phyloP scores from a whole-genome alignment of 345 rosid species.

The Rhizophora apiculata region DNA sequence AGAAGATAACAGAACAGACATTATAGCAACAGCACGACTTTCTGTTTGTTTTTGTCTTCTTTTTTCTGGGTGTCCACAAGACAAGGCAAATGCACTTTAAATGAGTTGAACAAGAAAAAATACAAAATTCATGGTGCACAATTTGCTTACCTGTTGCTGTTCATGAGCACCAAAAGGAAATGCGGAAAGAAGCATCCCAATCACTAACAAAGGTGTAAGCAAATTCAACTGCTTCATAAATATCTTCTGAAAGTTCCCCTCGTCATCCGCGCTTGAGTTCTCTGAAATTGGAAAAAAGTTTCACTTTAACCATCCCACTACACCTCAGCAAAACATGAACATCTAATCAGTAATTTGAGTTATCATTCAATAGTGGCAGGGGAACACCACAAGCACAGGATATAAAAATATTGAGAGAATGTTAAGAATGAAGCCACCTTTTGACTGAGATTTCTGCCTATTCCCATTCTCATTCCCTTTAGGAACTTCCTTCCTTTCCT shows the following conservation, averaged over 20 bases:
- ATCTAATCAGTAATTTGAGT: background rate
- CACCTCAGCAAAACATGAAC: too few species aligned
- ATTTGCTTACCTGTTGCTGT: slow-evolving; percentile 56
- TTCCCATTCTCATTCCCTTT: slow-evolving; percentile 65
- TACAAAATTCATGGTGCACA: background rate
- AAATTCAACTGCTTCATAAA: slow-evolving; percentile 45
- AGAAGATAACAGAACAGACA: background rate
- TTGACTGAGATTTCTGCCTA: slow-evolving; percentile 75
- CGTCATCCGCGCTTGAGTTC: slow-evolving; percentile 58
- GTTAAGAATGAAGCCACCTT: slow-evolving; percentile 39
- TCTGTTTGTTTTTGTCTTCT: too few species aligned
- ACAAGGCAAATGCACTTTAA: too few species aligned
- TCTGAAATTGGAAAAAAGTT: slow-evolving; percentile 47
- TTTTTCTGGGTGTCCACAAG: background rate
- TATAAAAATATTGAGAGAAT: background rate
- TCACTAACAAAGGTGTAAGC: slow-evolving; percentile 49
- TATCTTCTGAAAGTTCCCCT: slow-evolving; percentile 43
- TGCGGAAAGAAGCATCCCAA: slow-evolving; percentile 47
- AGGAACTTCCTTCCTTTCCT: slow-evolving; percentile 77
- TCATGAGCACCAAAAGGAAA: slow-evolving; percentile 47
- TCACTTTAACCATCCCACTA: background rate
- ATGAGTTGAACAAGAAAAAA: background rate
- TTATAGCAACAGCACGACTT: background rate
- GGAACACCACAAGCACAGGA: background rate
- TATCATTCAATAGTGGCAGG: background rate